Evolutionary conservation across 192 early-diverging fungal species (phyloP).

Genomic region (Paraglomus occultum): DNA sequence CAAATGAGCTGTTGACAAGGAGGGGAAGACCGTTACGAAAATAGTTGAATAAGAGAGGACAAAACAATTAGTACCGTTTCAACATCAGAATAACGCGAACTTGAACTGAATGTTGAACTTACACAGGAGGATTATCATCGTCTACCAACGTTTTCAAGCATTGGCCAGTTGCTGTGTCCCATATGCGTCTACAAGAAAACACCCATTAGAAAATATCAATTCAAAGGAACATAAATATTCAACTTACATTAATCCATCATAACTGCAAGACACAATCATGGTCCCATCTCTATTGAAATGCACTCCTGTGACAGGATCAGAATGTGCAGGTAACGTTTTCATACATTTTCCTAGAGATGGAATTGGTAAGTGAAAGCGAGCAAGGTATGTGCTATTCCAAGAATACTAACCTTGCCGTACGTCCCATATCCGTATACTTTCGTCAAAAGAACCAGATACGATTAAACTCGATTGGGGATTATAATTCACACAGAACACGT

Average conservation of each 20-base stretch:
- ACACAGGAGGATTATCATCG: conserved; percentile 94
- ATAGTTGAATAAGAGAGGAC: not conserved
- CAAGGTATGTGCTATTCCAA: not conserved
- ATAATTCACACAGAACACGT: conserved; percentile 97
- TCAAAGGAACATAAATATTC: conserved; percentile 5
- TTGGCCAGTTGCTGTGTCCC: conserved; percentile 97
- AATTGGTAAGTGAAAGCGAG: not conserved
- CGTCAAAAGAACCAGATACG: conserved; percentile 97
- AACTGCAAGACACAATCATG: conserved; percentile 91
- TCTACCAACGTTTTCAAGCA: conserved; percentile 96
- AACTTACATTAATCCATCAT: conserved; percentile 90
- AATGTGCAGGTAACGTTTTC: conserved; percentile 90
- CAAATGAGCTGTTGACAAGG: conserved; percentile 72
- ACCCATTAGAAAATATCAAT: not conserved
- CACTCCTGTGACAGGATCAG: conserved; percentile 91
- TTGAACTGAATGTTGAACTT: conserved; percentile 37
- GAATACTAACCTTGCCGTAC: conserved; percentile 64
- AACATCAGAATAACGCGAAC: conserved; percentile 3
- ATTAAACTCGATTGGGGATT: conserved; percentile 92
- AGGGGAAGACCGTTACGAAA: too few relatives aligned
- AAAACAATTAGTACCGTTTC: not conserved
- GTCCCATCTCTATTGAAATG: conserved; percentile 98
- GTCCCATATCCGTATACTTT: conserved; percentile 97
- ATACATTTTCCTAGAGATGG: conserved; percentile 72
- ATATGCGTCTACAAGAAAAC: conserved; percentile 74